A percentile compares a stretch with the other conserved stretches of the same genome.
phyloP scores from a whole-genome alignment of 2,329 filamentous ascomycete species.

The Corynespora cassiicola region DNA sequence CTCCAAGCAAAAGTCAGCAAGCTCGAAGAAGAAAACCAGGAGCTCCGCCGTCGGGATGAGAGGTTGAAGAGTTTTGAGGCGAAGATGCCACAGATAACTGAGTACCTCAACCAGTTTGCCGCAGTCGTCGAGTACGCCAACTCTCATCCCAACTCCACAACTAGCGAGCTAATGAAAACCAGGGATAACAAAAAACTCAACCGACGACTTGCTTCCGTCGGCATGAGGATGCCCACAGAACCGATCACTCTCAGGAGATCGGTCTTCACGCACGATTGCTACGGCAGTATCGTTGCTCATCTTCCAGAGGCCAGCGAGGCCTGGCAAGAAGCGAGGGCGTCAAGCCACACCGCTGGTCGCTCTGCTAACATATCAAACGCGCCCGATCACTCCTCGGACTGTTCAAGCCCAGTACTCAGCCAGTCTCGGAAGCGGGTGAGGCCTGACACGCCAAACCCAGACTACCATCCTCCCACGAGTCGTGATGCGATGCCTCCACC shows the following conservation, averaged over 20 bases:
- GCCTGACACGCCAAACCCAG: constrained; percentile 33
- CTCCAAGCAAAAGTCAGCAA: not conserved
- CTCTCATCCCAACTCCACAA: no score
- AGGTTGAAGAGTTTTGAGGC: constrained; percentile 24
- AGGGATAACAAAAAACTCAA: constrained; percentile 41
- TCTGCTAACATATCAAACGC: no score
- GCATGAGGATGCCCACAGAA: constrained; percentile 34
- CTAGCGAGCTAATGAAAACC: constrained; percentile 17
- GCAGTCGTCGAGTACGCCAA: constrained; percentile 32
- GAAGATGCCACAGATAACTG: constrained; percentile 30
- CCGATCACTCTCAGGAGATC: constrained; percentile 29
- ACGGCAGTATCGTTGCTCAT: constrained; percentile 14
- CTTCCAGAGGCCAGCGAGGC: no score
- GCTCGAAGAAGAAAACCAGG: no score
- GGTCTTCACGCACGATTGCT: constrained; percentile 14
- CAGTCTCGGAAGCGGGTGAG: constrained; percentile 40
- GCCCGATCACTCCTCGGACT: no score
- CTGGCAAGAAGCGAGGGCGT: no score
- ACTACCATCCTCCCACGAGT: constrained; percentile 22
- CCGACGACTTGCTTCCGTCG: constrained; percentile 31
- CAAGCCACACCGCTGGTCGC: constrained; percentile 31
- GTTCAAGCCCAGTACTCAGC: no score
- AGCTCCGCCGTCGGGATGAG: no score
- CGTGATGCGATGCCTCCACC: constrained; percentile 50
- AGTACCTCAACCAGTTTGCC: constrained; percentile 35